Evolutionary conservation across 2,329 filamentous ascomycete genomes (phyloP).

Genomic region (Diaporthe sp.): DNA sequence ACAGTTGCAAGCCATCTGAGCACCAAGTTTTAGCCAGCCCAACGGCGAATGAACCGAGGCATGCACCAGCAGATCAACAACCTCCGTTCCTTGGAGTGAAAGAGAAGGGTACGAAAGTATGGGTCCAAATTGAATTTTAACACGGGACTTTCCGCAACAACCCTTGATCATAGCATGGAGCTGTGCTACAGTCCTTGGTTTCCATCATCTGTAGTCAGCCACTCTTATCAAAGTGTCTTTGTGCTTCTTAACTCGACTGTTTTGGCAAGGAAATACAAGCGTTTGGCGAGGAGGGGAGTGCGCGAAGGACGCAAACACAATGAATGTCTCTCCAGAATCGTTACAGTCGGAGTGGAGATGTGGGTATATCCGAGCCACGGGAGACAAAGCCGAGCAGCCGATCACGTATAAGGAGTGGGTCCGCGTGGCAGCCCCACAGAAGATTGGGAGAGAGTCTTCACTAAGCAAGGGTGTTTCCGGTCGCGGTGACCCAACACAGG

Average conservation of each 20-base stretch:
- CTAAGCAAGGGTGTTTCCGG: slow-evolving; percentile 1
- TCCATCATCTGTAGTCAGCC: neutral
- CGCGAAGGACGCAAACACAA: neutral
- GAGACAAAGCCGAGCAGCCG: neutral
- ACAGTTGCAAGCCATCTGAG: too few relatives aligned
- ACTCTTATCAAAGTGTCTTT: neutral
- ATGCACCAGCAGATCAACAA: too few relatives aligned
- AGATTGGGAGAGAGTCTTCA: neutral
- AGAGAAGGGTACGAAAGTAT: neutral
- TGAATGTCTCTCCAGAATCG: too few relatives aligned
- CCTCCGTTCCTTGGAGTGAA: neutral
- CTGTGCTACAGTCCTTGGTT: neutral
- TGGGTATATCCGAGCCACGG: neutral
- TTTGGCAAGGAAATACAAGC: neutral
- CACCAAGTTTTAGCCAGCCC: too few relatives aligned
- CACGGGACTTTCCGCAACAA: neutral
- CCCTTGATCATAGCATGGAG: neutral
- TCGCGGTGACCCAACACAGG: neutral
- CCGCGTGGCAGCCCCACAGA: neutral
- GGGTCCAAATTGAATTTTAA: neutral
- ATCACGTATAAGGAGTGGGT: neutral
- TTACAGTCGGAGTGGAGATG: neutral
- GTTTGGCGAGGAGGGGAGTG: neutral
- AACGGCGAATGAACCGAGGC: too few relatives aligned
- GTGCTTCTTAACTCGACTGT: neutral